These are phyloP conservation scores for Setomelanomma holmii DNA, from an alignment of 2,329 filamentous ascomycete species.

Conservation along the genomic window DNA sequence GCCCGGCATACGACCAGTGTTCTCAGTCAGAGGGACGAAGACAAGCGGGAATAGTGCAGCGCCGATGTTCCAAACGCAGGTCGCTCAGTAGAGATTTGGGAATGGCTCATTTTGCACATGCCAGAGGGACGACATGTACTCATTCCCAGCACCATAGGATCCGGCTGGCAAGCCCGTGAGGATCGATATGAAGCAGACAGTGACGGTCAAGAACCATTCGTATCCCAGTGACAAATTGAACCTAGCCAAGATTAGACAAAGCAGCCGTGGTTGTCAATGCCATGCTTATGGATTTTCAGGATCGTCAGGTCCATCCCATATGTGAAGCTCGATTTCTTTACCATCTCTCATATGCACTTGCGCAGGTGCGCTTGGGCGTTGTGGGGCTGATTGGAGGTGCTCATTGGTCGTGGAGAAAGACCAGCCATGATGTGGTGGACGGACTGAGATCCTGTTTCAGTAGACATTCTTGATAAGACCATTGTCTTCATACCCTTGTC, in stretches of 20 bases:
- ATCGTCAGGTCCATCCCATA: conserved; percentile 31
- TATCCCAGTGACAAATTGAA: conserved; percentile 52
- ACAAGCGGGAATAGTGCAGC: conserved; percentile 51
- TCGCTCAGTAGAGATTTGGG: conserved; percentile 48
- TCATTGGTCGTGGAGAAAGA: conserved; percentile 1
- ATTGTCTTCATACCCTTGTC: conserved; percentile 13
- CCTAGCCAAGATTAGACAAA: conserved; percentile 16
- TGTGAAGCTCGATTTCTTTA: conserved; percentile 33
- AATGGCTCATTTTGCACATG: conserved; percentile 46
- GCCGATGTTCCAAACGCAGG: conserved; percentile 50
- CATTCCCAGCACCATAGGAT: conserved; percentile 48
- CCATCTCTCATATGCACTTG: conserved; percentile 21
- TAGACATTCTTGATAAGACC: not conserved
- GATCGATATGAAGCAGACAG: conserved; percentile 54
- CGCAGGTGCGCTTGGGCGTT: not conserved
- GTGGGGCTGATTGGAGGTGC: conserved; percentile 7
- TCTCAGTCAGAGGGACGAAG: conserved; percentile 52
- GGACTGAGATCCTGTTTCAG: not conserved
- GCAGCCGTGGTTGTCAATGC: too few species aligned
- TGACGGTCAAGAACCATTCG: conserved; percentile 52
- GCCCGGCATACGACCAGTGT: conserved; percentile 54
- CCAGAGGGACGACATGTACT: conserved; percentile 45
- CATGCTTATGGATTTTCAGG: conserved; percentile 30
- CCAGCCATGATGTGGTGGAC: not conserved
- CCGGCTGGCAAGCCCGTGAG: conserved; percentile 52